Percentiles rank a stretch among this genome's conserved stretches.
Conservation (phyloP, 352 stramenopile species). For the Phytophthora hybrid region DNA sequence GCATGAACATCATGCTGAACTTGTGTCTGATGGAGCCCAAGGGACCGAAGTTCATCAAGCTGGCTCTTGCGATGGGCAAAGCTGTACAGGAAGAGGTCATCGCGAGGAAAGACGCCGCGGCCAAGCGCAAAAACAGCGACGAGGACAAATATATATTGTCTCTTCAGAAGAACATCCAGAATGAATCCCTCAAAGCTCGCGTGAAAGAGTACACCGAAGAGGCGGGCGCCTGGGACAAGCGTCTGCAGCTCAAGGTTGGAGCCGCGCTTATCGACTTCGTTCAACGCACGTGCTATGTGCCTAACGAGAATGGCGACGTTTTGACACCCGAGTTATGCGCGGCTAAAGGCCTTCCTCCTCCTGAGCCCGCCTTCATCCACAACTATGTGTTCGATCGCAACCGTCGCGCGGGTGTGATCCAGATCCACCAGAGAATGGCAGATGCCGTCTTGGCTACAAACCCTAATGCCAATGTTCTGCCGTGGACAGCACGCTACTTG, state of each 20-base stretch:
- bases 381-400: conserved; percentile 86
- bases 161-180: conserved; percentile 39
- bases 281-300: conserved; percentile 82
- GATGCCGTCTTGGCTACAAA: conserved; percentile 62
- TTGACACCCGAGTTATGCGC: conserved; percentile 45
- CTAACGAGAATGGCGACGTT: conserved; percentile 39
- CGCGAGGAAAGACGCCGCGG: conserved; percentile 50
- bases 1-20: conserved; percentile 81
- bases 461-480: conserved; percentile 66
- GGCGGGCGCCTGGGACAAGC: conserved; percentile 88
- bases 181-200: conserved; percentile 44
- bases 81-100: conserved; percentile 83
- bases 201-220: conserved; percentile 76
- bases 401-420: conserved; percentile 81
- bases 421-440: conserved; percentile 70
- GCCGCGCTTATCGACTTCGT: conserved; percentile 81
- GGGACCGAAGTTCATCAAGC: conserved; percentile 85
- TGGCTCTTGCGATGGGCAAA: conserved; percentile 79
- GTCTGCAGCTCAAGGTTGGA: conserved; percentile 92
- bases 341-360: conserved; percentile 34
- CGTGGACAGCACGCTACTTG: conserved; percentile 90
- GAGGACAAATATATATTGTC: conserved; percentile 44
- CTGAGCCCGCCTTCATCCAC: conserved; percentile 71
- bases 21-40: conserved; percentile 69
- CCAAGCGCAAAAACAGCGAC: conserved; percentile 36